phyloP scores from a whole-genome alignment of 441 rosid genomes.

The Sinapis alba region DNA sequence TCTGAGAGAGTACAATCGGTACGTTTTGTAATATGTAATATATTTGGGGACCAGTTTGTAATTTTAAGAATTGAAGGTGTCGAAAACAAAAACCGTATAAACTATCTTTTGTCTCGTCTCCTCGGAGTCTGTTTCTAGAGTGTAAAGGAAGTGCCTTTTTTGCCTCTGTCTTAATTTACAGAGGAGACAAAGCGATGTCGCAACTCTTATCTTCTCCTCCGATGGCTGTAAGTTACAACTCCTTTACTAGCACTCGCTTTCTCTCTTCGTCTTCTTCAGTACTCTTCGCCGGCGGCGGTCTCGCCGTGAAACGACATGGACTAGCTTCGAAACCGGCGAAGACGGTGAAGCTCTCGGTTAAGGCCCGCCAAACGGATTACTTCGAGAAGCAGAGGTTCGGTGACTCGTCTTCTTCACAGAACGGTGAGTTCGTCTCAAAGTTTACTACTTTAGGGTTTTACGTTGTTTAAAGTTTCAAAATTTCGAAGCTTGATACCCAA shows the following conservation, averaged over 20 bases:
- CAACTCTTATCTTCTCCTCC: constrained; percentile 47
- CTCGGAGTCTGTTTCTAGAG: neutral
- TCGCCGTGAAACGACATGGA: constrained; percentile 27
- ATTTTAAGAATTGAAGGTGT: neutral
- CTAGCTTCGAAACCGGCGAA: constrained; percentile 30
- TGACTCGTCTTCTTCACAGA: constrained; percentile 35
- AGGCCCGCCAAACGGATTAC: constrained; percentile 67
- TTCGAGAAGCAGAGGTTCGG: constrained; percentile 50
- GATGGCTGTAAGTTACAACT: constrained; percentile 7
- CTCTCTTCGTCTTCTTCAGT: constrained; percentile 25
- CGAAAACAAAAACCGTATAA: neutral
- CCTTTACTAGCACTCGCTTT: constrained; percentile 15
- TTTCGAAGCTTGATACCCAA: neutral
- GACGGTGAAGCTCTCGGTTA: constrained; percentile 43
- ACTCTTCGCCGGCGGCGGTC: constrained; percentile 31
- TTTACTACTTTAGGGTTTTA: constrained; percentile 28
- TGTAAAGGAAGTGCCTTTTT: constrained; percentile 23
- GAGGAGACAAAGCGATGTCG: constrained; percentile 42
- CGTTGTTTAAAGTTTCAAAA: neutral
- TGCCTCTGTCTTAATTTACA: neutral
- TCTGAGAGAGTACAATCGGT: too few species aligned
- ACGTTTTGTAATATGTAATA: neutral
- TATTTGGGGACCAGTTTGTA: neutral
- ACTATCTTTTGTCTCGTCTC: constrained; percentile 1
- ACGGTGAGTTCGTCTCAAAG: constrained; percentile 19